These are phyloP conservation scores for Xerophyta viscosa DNA, from an alignment of 106 monocot genomes.

Conservation along the genomic window DNA sequence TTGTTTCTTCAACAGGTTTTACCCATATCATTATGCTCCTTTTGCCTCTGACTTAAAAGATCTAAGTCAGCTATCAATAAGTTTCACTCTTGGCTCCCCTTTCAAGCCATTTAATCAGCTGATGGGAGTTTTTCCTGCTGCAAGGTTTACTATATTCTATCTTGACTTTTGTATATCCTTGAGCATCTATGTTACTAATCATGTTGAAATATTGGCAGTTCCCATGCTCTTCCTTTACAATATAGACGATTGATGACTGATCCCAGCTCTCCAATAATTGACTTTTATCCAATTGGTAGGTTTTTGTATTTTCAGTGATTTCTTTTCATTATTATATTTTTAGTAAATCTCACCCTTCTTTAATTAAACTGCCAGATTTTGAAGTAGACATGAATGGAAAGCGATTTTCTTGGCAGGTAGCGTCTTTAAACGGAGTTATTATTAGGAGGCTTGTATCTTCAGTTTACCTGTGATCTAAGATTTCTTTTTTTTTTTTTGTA, in stretches of 20 bases:
- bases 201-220: constrained; percentile 32
- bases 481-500: constrained; percentile 16
- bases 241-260: constrained; percentile 75
- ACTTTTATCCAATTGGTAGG: constrained; percentile 81
- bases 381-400: constrained; percentile 97
- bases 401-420: constrained; percentile 95
- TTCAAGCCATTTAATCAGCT: constrained; percentile 98
- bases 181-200: background rate
- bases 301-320: background rate
- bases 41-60: constrained; percentile 98
- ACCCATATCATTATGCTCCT: constrained; percentile 99
- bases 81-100: constrained; percentile 80
- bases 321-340: background rate
- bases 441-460: no score
- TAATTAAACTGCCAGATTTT: constrained; percentile 79
- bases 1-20: constrained; percentile 83
- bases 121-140: constrained; percentile 89
- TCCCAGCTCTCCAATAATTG: constrained; percentile 61
- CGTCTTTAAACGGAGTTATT: no score
- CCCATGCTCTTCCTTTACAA: constrained; percentile 60
- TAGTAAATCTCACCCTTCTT: background rate
- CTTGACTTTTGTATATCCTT: background rate
- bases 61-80: constrained; percentile 73
- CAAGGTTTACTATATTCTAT: constrained; percentile 44
- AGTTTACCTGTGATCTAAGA: no score